phyloP scores from a whole-genome alignment of 176 grass and related monocot species.

The Juncus inflexus region DNA sequence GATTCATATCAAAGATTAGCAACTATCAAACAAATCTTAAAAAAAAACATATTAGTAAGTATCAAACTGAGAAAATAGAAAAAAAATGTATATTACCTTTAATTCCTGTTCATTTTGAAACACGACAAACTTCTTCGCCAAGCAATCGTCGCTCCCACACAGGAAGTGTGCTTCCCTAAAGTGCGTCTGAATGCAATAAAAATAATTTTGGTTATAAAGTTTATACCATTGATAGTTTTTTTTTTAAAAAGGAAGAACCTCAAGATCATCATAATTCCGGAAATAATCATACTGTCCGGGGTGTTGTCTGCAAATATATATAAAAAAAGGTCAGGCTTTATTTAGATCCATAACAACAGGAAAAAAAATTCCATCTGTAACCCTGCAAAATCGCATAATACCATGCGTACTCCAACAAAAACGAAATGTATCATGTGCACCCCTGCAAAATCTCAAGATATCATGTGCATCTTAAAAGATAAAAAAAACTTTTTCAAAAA shows the following conservation, averaged over 20 bases:
- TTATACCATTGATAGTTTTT: not conserved
- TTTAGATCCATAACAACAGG: no score
- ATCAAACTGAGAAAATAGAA: conserved; percentile 2
- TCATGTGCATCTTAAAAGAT: no score
- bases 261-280: conserved; percentile 73
- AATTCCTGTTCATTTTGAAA: conserved; percentile 72
- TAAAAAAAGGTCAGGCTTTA: not conserved
- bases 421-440: no score
- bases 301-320: conserved; percentile 56
- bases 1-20: not conserved
- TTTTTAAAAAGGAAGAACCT: conserved; percentile 46
- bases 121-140: conserved; percentile 81
- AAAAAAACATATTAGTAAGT: not conserved
- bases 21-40: not conserved
- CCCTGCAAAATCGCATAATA: no score
- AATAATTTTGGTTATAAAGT: not conserved
- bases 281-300: conserved; percentile 85
- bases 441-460: no score
- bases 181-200: conserved; percentile 46
- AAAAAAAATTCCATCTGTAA: no score
- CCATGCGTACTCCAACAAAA: no score
- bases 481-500: no score
- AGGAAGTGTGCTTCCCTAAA: conserved; percentile 93
- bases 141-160: conserved; percentile 75
- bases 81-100: conserved; percentile 49